A percentile compares a stretch with the other conserved stretches of the same genome.
Evolutionary conservation across 257 asterid species (phyloP).

Genomic region (Solanum pinnatisectum): DNA sequence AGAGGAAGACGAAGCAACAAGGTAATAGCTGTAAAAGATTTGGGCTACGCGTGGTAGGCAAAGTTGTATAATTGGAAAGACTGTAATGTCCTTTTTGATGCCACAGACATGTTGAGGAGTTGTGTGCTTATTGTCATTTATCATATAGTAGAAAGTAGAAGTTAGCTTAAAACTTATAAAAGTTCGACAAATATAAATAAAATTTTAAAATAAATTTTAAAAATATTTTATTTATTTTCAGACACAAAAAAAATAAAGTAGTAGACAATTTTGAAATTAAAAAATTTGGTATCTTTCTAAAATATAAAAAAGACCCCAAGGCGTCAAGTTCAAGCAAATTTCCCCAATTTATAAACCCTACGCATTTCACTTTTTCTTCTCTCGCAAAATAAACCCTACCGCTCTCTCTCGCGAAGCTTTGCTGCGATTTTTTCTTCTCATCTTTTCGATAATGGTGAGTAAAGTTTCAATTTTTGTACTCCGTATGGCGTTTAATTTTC

Average conservation of each 20-base stretch:
- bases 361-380: not conserved
- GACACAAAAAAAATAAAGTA: not conserved
- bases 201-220: not conserved
- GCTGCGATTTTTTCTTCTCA: not conserved
- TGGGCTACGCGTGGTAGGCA: not conserved
- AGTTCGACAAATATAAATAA: not conserved
- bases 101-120: not conserved
- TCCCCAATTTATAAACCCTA: constrained; percentile 6
- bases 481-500: not conserved
- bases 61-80: not conserved
- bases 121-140: not conserved
- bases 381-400: not conserved
- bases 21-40: not conserved
- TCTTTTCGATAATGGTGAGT: not conserved
- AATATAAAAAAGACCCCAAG: not conserved
- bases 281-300: not conserved
- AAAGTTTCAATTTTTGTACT: not conserved
- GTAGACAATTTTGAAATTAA: not conserved
- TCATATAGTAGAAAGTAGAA: not conserved
- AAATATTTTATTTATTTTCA: not conserved
- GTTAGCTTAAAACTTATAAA: not conserved
- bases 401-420: not conserved
- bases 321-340: constrained; percentile 13
- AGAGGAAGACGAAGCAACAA: not conserved
- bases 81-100: not conserved